Evolutionary conservation across 768 basidiomycete genomes (phyloP), one percentile per base, ranked within the genome.

Genomic region (Tremella yokohamensis): DNA sequence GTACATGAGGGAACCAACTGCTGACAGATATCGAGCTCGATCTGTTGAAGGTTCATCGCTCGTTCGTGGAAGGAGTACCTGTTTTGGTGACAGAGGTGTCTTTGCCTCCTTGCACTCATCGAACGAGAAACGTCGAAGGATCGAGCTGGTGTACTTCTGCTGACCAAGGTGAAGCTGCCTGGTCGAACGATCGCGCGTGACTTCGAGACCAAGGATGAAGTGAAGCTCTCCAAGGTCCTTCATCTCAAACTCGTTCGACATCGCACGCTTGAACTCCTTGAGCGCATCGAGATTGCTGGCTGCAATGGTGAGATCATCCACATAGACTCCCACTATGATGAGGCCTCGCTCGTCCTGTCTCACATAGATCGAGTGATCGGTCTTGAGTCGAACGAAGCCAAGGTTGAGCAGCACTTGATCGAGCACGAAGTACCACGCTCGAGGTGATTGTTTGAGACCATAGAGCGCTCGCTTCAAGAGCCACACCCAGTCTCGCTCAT

Each of bases 1-100:
- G 52, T 77, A 79, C 52, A 77, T 68, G 19, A 79, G 58, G 0
- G 65, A 70, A 0, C 77, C 75, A 4, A 80, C 62, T 13, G 62
- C 52, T 39, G 73, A 53, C 2, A 58, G 55, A 45, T 79, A 79
- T 2, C 40, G 63, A 3, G 51, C 26, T 4, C 60, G 54, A 8
- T 58, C 42, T 9, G 42, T 37, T 26, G 13, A 15, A 18, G n/a
- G 15, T 24, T 55, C 54, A 22, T 55, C 29, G 39, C 11, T 16
- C 6, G 3, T 8, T 15, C 54, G 42, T n/a, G 54, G 40, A 8
- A 40, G 8, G 24, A 53, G 52, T 20, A 50, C 49, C 19, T 24
- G 49, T n/a, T 50, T 50, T 4, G 49, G 49, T 24, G n/a, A 34
- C 8, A 53, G 39, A 8, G 52, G 52, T 16, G 6, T 22, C 52